A percentile compares a stretch with the other conserved stretches of the same genome.
Conservation (phyloP, 1,284 basidiomycete genomes). For the Agaricales sp. region DNA sequence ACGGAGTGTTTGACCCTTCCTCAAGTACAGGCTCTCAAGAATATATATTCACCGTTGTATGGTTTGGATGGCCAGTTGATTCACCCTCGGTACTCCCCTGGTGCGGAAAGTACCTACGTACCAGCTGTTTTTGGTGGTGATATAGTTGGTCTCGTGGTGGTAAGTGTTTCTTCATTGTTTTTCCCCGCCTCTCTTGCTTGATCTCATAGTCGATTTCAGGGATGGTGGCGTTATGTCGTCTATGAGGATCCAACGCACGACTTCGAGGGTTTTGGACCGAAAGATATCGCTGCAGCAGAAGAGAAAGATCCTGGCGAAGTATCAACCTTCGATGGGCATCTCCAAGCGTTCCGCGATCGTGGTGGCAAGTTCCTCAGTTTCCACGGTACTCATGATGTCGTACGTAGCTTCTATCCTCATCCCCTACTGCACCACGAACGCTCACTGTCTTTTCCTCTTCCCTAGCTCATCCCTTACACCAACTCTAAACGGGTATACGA, state of each 20-base stretch:
- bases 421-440: not conserved
- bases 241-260: not conserved
- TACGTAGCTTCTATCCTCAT: not conserved
- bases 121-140: too few species aligned
- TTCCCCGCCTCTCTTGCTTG: not conserved
- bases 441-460: conserved; percentile 18
- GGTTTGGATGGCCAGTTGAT: conserved; percentile 19
- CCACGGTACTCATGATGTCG: conserved; percentile 20
- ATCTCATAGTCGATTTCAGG: not conserved
- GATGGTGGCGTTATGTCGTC: not conserved
- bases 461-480: not conserved
- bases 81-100: conserved; percentile 15
- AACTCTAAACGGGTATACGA: not conserved
- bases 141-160: too few species aligned
- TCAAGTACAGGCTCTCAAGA: conserved; percentile 21
- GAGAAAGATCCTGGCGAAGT: not conserved
- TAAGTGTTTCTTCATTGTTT: too few species aligned
- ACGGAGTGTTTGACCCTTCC: conserved; percentile 21
- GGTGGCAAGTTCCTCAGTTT: conserved; percentile 15
- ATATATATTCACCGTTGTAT: too few species aligned
- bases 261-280: not conserved
- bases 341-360: too few species aligned
- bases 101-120: too few species aligned
- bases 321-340: too few species aligned
- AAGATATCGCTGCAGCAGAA: not conserved